Percentiles rank a stretch among this genome's conserved stretches.
These are phyloP conservation scores for Moniliophthora roreri DNA, from an alignment of 1,284 basidiomycete genomes.

Conservation along the genomic window DNA sequence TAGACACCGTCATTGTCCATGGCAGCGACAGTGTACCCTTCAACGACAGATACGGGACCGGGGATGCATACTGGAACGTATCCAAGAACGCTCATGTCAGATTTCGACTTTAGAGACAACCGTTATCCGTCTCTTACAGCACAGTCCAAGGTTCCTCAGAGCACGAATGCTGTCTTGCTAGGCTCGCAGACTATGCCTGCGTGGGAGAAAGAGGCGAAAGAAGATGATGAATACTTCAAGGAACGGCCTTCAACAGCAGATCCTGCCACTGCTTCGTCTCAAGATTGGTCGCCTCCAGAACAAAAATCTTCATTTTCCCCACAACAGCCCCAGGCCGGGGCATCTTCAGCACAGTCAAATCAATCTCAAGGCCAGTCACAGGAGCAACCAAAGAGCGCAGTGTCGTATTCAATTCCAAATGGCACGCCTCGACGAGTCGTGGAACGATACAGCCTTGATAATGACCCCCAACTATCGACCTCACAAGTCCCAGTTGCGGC, in stretches of 20 bases:
- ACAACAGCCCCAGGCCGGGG: not conserved
- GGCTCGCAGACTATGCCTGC: constrained; percentile 10
- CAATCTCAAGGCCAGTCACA: constrained; percentile 29
- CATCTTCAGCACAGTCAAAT: constrained; percentile 20
- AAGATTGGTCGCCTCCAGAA: not conserved
- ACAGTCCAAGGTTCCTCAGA: constrained; percentile 20
- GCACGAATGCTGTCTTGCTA: constrained; percentile 27
- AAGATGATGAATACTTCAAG: constrained; percentile 3
- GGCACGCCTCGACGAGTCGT: constrained; percentile 41
- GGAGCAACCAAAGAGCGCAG: constrained; percentile 32
- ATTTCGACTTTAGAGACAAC: constrained; percentile 61
- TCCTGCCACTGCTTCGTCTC: constrained; percentile 3
- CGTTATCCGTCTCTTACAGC: constrained; percentile 52
- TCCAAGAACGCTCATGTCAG: constrained; percentile 53
- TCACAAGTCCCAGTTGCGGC: constrained; percentile 31
- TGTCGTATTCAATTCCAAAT: constrained; percentile 42
- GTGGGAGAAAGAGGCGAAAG: constrained; percentile 19
- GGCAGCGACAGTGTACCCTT: constrained; percentile 49
- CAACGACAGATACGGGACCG: constrained; percentile 36
- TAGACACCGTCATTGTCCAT: constrained; percentile 26
- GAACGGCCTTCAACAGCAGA: not conserved
- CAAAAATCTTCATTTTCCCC: not conserved
- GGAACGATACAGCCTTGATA: constrained; percentile 50
- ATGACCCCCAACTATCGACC: constrained; percentile 28
- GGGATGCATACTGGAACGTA: constrained; percentile 36